Conservation (phyloP, 768 basidiomycete genomes). For the Fomitopsis pulvina region DNA sequence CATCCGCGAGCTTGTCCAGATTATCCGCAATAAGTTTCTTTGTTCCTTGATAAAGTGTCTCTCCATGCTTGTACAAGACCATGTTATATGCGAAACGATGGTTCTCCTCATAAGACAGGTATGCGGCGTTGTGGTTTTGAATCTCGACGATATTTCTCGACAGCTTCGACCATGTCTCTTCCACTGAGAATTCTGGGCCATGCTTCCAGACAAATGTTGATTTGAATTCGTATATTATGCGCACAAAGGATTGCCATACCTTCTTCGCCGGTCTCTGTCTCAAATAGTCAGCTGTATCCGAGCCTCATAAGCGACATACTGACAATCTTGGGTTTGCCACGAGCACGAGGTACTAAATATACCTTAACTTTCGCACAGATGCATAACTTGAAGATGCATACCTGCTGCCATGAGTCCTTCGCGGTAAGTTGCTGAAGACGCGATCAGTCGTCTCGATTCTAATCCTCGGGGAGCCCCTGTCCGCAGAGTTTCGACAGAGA, state of each 20-base stretch:
- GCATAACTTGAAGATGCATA: constrained; percentile 12
- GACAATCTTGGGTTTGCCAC: constrained; percentile 29
- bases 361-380: background rate
- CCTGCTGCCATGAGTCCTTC: constrained; percentile 21
- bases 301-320: background rate
- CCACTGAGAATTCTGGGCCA: constrained; percentile 67
- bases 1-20: constrained; percentile 69
- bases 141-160: constrained; percentile 88
- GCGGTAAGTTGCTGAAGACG: too few relatives aligned
- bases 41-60: constrained; percentile 82
- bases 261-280: constrained; percentile 40
- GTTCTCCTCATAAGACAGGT: constrained; percentile 88
- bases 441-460: too few relatives aligned
- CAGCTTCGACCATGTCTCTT: constrained; percentile 79
- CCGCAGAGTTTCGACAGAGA: too few relatives aligned
- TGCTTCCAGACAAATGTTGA: constrained; percentile 36
- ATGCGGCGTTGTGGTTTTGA: constrained; percentile 86
- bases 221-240: background rate
- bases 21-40: constrained; percentile 74
- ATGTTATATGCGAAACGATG: constrained; percentile 93
- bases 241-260: constrained; percentile 23
- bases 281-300: background rate
- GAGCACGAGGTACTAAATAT: constrained; percentile 14
- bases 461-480: too few relatives aligned
- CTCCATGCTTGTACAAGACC: constrained; percentile 82